These are phyloP conservation scores for Talaromyces islandicus DNA, from an alignment of 2,329 filamentous ascomycete species.

Conservation along the genomic window DNA sequence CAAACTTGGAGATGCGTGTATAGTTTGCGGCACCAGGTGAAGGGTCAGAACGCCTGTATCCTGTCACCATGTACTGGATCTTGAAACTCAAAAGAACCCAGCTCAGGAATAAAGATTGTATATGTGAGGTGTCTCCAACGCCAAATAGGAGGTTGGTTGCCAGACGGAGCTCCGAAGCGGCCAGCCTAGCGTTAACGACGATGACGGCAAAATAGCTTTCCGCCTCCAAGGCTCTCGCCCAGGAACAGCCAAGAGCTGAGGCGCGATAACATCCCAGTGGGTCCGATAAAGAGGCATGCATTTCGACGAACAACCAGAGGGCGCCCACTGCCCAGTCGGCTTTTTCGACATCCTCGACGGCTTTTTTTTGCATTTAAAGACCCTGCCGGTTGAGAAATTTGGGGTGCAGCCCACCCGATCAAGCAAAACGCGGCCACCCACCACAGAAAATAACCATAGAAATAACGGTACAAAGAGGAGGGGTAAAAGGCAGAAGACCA, in stretches of 20 bases:
- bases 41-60: neutral
- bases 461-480: neutral
- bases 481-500: neutral
- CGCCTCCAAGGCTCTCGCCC: neutral
- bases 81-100: neutral
- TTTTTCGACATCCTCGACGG: neutral
- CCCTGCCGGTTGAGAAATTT: neutral
- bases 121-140: neutral
- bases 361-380: neutral
- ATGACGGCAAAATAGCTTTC: neutral
- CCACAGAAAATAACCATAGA: neutral
- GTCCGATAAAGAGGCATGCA: neutral
- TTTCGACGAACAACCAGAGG: neutral
- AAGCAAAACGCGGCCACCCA: neutral
- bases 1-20: neutral
- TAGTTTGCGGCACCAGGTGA: neutral
- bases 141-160: neutral
- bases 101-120: neutral
- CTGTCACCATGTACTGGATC: neutral
- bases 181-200: conserved; percentile 1
- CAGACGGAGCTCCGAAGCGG: conserved; percentile 4
- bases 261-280: neutral
- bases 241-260: neutral
- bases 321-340: neutral
- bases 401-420: neutral